Evolutionary conservation across 192 early-diverging fungal species (phyloP).

Genomic region (Podila verticillata): DNA sequence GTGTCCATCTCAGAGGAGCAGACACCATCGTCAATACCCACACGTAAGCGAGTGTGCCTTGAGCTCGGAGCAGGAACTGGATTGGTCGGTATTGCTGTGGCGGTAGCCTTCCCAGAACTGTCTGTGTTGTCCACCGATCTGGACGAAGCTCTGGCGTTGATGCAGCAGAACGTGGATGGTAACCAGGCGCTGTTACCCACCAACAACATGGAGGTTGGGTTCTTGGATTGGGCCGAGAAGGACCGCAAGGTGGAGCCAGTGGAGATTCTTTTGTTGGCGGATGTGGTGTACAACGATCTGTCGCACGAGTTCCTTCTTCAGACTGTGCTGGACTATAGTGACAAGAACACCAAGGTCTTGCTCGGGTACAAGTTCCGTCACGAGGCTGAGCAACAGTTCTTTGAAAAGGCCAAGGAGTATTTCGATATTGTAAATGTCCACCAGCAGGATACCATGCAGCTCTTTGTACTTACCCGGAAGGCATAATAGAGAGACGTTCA

Average conservation of each 20-base stretch:
- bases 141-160: slow-evolving; percentile 54
- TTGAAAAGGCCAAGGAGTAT: slow-evolving; percentile 24
- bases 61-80: slow-evolving; percentile 66
- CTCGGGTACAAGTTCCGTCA: slow-evolving; percentile 52
- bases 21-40: slow-evolving; percentile 6
- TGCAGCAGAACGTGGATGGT: slow-evolving; percentile 56
- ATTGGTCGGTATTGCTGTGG: slow-evolving; percentile 56
- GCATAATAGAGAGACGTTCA: background rate
- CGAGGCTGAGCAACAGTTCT: slow-evolving; percentile 39
- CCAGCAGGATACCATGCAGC: slow-evolving; percentile 48
- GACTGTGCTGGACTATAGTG: slow-evolving; percentile 46
- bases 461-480: slow-evolving; percentile 47
- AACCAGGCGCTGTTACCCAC: slow-evolving; percentile 27
- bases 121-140: slow-evolving; percentile 54
- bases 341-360: slow-evolving; percentile 34
- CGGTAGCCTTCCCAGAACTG: slow-evolving; percentile 50
- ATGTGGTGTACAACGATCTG: slow-evolving; percentile 49
- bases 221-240: slow-evolving; percentile 49
- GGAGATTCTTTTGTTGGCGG: slow-evolving; percentile 41
- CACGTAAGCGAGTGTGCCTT: slow-evolving; percentile 32
- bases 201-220: slow-evolving; percentile 41
- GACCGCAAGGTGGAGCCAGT: slow-evolving; percentile 45
- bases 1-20: slow-evolving; percentile 12
- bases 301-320: slow-evolving; percentile 40
- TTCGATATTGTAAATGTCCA: slow-evolving; percentile 42